A percentile compares a stretch with the other conserved stretches of the same genome.
Evolutionary conservation across 108 stramenopile species (phyloP).

Genomic region (Aurantiochytrium sp.): DNA sequence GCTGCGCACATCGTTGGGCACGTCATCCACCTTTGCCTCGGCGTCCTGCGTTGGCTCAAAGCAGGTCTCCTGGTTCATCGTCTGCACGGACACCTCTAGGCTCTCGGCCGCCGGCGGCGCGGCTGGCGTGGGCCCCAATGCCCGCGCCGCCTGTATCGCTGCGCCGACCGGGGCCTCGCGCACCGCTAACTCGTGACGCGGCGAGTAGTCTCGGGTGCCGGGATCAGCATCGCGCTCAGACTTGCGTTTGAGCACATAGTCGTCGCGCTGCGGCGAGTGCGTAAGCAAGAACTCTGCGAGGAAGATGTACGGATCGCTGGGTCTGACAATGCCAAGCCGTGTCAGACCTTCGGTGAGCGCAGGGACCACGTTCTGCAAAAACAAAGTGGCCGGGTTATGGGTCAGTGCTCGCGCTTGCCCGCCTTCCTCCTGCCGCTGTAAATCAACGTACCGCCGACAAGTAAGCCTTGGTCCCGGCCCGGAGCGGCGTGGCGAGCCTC

Average conservation of each 20-base stretch:
- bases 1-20: too few species aligned
- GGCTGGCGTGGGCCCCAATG: background rate
- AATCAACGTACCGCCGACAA: background rate
- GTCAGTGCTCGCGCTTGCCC: too few species aligned
- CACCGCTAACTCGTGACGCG: background rate
- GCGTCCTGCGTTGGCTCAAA: too few species aligned
- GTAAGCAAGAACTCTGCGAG: background rate
- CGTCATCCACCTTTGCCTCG: too few species aligned
- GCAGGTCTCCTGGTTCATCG: too few species aligned
- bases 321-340: background rate
- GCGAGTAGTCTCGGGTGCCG: background rate
- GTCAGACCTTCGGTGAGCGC: conserved; percentile 16
- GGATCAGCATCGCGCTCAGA: background rate
- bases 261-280: background rate
- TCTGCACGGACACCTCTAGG: too few species aligned
- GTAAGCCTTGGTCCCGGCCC: background rate
- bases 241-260: background rate
- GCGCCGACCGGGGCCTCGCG: background rate
- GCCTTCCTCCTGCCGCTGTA: too few species aligned
- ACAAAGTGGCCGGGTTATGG: too few species aligned
- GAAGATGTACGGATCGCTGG: background rate
- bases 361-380: background rate
- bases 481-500: background rate
- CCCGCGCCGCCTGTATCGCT: background rate
- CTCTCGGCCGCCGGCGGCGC: too few species aligned